Evolutionary conservation across 352 stramenopile genomes (phyloP).

Genomic region (Globisporangium apiculatum): DNA sequence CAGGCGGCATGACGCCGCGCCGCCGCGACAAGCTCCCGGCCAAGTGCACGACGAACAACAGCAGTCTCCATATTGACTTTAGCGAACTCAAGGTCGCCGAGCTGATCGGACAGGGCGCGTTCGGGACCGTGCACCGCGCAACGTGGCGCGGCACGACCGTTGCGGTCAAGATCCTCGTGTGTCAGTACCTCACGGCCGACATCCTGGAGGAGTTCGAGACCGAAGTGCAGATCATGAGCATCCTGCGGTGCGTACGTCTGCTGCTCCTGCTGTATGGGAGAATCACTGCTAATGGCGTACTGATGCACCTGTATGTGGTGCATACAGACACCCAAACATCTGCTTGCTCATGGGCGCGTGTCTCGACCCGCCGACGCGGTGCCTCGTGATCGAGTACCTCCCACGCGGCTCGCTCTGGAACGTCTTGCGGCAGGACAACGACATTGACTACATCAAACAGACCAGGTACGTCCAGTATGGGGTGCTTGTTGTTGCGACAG

Average conservation of each 20-base stretch:
- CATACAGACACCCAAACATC: slow-evolving; percentile 75
- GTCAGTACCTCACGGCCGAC: slow-evolving; percentile 75
- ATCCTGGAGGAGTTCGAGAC: slow-evolving; percentile 85
- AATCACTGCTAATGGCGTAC: too few species aligned
- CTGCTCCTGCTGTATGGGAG: not conserved
- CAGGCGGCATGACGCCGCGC: slow-evolving; percentile 18
- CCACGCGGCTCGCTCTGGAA: slow-evolving; percentile 80
- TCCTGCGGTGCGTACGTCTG: slow-evolving; percentile 43
- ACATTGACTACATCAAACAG: slow-evolving; percentile 66
- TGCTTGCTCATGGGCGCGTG: slow-evolving; percentile 81
- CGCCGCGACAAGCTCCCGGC: slow-evolving; percentile 41
- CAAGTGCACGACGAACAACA: slow-evolving; percentile 46
- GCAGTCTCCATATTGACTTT: slow-evolving; percentile 80
- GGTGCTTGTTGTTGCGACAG: too few species aligned
- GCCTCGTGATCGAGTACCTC: slow-evolving; percentile 84
- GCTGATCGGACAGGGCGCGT: slow-evolving; percentile 81
- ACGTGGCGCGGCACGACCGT: slow-evolving; percentile 70
- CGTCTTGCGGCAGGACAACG: slow-evolving; percentile 71
- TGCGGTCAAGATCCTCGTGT: slow-evolving; percentile 82
- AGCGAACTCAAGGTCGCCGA: slow-evolving; percentile 70
- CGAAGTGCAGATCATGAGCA: slow-evolving; percentile 88
- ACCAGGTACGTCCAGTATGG: slow-evolving; percentile 31
- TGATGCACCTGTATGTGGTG: too few species aligned
- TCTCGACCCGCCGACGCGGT: slow-evolving; percentile 67
- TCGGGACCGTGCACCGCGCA: slow-evolving; percentile 73